Evolutionary conservation across 371 early-diverging fungal genomes (phyloP).

Genomic region (Saksenaea vasiformis): DNA sequence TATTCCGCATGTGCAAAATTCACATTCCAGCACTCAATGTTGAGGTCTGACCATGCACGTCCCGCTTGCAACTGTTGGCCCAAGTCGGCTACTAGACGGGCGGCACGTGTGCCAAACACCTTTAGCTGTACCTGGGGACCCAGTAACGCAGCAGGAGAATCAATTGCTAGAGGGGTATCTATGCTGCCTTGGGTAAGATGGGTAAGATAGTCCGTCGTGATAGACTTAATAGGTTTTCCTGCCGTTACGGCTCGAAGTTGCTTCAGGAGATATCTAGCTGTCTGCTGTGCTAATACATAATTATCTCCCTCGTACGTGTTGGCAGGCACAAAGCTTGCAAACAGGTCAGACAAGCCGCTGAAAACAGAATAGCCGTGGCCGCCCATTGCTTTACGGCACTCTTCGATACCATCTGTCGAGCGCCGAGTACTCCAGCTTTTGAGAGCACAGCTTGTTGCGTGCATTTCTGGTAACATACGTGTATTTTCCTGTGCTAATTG

Average conservation of each 20-base stretch:
- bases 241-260: constrained; percentile 40
- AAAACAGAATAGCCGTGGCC: constrained; percentile 82
- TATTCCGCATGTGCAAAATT: constrained; percentile 51
- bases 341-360: constrained; percentile 73
- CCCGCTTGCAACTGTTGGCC: constrained; percentile 34
- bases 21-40: constrained; percentile 59
- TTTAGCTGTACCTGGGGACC: constrained; percentile 54
- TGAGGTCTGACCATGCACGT: constrained; percentile 54
- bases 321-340: constrained; percentile 65
- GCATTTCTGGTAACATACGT: constrained; percentile 69
- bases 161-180: constrained; percentile 23
- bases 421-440: constrained; percentile 76
- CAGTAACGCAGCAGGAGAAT: constrained; percentile 24
- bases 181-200: constrained; percentile 27
- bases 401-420: constrained; percentile 72
- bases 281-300: constrained; percentile 72
- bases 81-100: constrained; percentile 54
- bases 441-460: constrained; percentile 78
- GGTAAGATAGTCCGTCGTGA: constrained; percentile 40
- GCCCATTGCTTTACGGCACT: constrained; percentile 79
- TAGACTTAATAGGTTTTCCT: constrained; percentile 21
- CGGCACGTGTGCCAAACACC: constrained; percentile 62
- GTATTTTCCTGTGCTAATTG: constrained; percentile 52
- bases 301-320: constrained; percentile 71
- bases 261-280: constrained; percentile 64